phyloP scores from a whole-genome alignment of 805 yeast species.

The Spathaspora gorwiae region DNA sequence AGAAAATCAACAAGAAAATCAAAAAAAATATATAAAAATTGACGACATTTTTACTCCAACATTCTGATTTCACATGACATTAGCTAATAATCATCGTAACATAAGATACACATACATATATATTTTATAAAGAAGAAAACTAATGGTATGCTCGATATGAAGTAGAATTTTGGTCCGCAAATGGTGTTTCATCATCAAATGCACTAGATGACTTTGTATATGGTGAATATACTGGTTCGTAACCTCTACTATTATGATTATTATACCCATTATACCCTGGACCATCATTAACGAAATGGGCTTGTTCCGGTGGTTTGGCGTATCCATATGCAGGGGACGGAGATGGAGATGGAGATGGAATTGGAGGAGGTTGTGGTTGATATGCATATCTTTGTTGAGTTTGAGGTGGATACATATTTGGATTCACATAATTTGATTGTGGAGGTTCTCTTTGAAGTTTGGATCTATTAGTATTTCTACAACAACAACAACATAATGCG shows the following conservation, averaged over 20 bases:
- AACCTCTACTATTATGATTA: constrained; percentile 5
- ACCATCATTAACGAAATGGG: constrained; percentile 4
- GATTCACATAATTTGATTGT: constrained; percentile 16
- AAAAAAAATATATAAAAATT: too few relatives aligned
- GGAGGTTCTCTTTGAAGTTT: constrained; percentile 13
- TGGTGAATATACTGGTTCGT: constrained; percentile 8
- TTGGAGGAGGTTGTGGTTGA: constrained; percentile 5
- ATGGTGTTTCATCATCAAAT: background rate
- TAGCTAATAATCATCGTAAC: too few relatives aligned
- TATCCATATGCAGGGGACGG: background rate
- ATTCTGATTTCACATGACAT: too few relatives aligned
- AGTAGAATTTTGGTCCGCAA: background rate
- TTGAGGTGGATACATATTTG: constrained; percentile 30
- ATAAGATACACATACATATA: background rate
- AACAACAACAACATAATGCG: constrained; percentile 47
- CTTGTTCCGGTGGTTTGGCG: constrained; percentile 4
- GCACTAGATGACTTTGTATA: background rate
- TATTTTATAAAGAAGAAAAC: background rate
- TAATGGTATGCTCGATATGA: background rate
- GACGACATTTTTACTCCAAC: too few relatives aligned
- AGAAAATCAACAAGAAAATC: too few relatives aligned
- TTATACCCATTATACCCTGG: background rate
- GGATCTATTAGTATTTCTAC: constrained; percentile 17
- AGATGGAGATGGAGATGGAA: background rate
- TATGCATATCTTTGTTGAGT: constrained; percentile 4